These are phyloP conservation scores for Kodamaea neixiangensis DNA, from an alignment of 805 yeast genomes.

Conservation along the genomic window DNA sequence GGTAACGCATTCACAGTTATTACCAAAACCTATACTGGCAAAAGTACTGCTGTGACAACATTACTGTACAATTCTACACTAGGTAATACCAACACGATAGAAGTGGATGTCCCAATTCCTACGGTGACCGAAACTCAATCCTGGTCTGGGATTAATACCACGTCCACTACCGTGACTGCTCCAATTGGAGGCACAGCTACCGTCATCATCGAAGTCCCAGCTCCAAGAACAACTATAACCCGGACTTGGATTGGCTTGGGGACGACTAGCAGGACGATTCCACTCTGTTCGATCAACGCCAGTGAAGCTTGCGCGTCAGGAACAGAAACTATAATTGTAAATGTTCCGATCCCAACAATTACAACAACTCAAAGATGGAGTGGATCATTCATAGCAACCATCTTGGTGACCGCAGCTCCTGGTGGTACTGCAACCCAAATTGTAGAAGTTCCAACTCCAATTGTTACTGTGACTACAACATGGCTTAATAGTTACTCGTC, in stretches of 20 bases:
- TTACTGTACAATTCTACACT: constrained; percentile 8
- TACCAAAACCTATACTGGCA: constrained; percentile 19
- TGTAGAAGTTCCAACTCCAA: constrained; percentile 15
- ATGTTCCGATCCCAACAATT: constrained; percentile 12
- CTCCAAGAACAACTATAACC: constrained; percentile 15
- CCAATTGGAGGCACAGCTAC: constrained; percentile 11
- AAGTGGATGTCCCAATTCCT: constrained; percentile 17
- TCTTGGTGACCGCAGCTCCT: constrained; percentile 4
- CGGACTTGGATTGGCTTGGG: constrained; percentile 3
- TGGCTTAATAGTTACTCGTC: background rate
- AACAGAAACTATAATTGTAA: constrained; percentile 14
- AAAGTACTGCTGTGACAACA: constrained; percentile 10
- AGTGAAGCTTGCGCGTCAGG: constrained; percentile 10
- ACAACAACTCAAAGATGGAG: constrained; percentile 7
- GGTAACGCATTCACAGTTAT: constrained; percentile 11
- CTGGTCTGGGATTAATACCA: constrained; percentile 16
- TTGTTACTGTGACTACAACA: constrained; percentile 5
- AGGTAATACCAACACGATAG: constrained; percentile 18
- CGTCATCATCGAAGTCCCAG: constrained; percentile 17
- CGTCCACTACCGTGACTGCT: constrained; percentile 12
- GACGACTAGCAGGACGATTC: constrained; percentile 14
- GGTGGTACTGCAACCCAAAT: constrained; percentile 17
- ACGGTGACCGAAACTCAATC: constrained; percentile 17
- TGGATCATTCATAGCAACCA: constrained; percentile 4
- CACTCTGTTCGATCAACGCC: background rate